phyloP scores from a whole-genome alignment of 768 basidiomycete genomes.

The Sporobolomyces roseus region DNA sequence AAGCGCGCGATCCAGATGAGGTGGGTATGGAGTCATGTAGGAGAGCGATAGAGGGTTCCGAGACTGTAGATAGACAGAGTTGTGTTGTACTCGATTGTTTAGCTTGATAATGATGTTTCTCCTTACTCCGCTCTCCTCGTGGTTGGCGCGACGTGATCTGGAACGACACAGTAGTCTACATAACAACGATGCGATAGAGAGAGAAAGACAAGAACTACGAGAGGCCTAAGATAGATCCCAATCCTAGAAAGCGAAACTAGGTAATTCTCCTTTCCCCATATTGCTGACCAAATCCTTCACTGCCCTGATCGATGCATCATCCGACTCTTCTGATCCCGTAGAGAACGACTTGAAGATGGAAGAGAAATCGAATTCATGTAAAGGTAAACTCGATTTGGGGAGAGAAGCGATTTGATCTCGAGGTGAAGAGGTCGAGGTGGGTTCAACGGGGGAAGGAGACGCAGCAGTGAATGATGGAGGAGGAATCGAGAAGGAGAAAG shows the following conservation, averaged over 20 bases:
- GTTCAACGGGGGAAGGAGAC: neutral
- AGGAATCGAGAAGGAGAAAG: constrained; percentile 2
- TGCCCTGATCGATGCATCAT: constrained; percentile 9
- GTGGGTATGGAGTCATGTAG: neutral
- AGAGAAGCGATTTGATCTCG: constrained; percentile 7
- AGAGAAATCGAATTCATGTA: constrained; percentile 8
- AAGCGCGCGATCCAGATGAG: neutral
- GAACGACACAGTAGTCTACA: too few relatives aligned
- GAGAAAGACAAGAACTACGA: too few relatives aligned
- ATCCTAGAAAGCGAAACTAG: constrained; percentile 17
- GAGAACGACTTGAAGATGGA: neutral
- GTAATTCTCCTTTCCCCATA: constrained; percentile 21
- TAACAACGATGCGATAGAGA: too few relatives aligned
- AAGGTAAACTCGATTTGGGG: constrained; percentile 2
- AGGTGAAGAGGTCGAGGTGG: neutral
- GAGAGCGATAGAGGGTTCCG: too few relatives aligned
- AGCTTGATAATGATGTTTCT: too few relatives aligned
- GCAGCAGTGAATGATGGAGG: neutral
- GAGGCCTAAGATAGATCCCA: too few relatives aligned
- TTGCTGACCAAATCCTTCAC: constrained; percentile 13
- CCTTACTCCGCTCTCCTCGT: too few relatives aligned
- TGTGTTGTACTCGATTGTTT: too few relatives aligned
- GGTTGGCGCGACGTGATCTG: too few relatives aligned
- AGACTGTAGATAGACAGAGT: too few relatives aligned
- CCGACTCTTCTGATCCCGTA: neutral